These are phyloP conservation scores for Phyllosticta capitalensis DNA, from an alignment of 2,329 filamentous ascomycete species.

Conservation along the genomic window DNA sequence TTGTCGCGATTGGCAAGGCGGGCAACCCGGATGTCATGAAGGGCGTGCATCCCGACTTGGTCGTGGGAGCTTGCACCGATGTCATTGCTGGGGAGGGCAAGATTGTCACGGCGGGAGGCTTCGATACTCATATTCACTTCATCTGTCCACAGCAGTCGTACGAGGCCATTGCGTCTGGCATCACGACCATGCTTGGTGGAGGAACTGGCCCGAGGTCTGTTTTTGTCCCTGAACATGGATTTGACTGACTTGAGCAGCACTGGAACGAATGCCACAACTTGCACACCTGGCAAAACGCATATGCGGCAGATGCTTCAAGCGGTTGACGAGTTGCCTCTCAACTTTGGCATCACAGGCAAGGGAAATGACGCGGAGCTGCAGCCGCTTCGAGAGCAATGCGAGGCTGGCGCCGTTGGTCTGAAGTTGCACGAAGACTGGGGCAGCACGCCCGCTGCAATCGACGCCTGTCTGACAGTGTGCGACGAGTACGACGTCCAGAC, in stretches of 20 bases:
- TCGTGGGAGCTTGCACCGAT: constrained; percentile 82
- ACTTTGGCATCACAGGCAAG: constrained; percentile 86
- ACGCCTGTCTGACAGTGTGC: constrained; percentile 69
- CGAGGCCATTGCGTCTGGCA: constrained; percentile 73
- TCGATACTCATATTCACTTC: constrained; percentile 87
- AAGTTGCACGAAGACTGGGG: constrained; percentile 98
- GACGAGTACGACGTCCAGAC: constrained; percentile 90
- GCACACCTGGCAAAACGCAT: constrained; percentile 75
- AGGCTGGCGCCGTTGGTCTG: constrained; percentile 77
- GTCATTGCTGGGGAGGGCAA: constrained; percentile 83
- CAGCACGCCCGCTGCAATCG: constrained; percentile 80
- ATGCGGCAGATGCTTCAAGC: constrained; percentile 87
- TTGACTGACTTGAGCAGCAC: constrained; percentile 46
- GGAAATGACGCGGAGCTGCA: constrained; percentile 70
- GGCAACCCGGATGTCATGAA: constrained; percentile 98
- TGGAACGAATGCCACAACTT: constrained; percentile 85
- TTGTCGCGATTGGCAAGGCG: constrained; percentile 85
- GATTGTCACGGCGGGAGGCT: constrained; percentile 82
- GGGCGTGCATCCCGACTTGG: constrained; percentile 65
- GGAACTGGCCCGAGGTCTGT: constrained; percentile 77
- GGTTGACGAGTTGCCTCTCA: constrained; percentile 70
- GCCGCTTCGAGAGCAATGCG: constrained; percentile 68
- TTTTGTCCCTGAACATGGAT: not conserved
- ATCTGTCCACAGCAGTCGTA: constrained; percentile 89
- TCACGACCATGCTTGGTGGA: constrained; percentile 85